Evolutionary conservation across 345 rosid species (phyloP).

Genomic region (Noccaea bulbosa): DNA sequence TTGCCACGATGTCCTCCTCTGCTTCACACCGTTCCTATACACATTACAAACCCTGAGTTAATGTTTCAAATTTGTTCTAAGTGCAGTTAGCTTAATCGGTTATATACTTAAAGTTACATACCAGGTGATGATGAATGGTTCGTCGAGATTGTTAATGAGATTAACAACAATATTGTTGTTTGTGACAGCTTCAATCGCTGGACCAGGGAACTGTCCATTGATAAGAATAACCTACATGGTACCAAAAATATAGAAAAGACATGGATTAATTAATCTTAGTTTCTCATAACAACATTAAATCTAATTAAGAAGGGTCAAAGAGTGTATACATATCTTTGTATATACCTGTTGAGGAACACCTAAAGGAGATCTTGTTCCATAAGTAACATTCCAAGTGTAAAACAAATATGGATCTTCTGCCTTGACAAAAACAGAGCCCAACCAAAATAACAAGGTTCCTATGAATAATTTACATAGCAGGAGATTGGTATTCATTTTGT

Average conservation of each 20-base stretch:
- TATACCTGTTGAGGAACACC: constrained; percentile 52
- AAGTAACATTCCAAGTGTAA: constrained; percentile 67
- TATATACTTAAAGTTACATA: constrained; percentile 30
- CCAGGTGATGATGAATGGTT: constrained; percentile 84
- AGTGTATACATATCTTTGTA: no score
- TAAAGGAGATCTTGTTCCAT: constrained; percentile 64
- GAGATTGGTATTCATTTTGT: constrained; percentile 46
- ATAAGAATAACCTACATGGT: constrained; percentile 72
- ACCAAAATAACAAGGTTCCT: constrained; percentile 44
- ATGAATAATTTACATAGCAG: constrained; percentile 40
- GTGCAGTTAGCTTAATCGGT: not conserved
- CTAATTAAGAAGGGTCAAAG: not conserved
- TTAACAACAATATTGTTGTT: constrained; percentile 76
- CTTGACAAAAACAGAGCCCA: constrained; percentile 39
- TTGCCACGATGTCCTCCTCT: constrained; percentile 78
- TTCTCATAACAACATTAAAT: not conserved
- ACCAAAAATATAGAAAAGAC: not conserved
- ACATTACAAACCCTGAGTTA: no score
- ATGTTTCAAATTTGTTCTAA: not conserved
- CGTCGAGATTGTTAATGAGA: constrained; percentile 73
- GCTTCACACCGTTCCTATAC: constrained; percentile 76
- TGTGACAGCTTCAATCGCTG: constrained; percentile 70
- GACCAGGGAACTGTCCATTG: constrained; percentile 91
- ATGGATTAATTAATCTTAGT: not conserved
- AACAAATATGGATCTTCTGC: constrained; percentile 67